A percentile compares a stretch with the other conserved stretches of the same genome.
phyloP scores from a whole-genome alignment of 345 rosid species.

The Fremontodendron californicum region DNA sequence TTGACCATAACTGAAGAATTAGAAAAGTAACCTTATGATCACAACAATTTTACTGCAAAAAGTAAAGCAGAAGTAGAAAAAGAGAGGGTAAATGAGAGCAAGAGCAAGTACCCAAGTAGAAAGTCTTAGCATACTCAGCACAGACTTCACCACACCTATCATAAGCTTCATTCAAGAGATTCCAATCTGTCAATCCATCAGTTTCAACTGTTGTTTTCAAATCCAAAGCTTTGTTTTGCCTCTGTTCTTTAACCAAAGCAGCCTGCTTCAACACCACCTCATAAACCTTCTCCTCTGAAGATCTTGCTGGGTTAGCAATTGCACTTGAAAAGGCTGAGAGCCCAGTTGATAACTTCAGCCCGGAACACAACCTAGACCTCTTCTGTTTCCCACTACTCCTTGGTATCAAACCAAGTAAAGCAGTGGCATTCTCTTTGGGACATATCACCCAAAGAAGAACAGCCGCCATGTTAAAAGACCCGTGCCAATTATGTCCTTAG shows the following conservation, averaged over 20 bases:
- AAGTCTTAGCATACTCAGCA: conserved; percentile 57
- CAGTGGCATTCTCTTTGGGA: conserved; percentile 36
- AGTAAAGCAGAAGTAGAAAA: neutral
- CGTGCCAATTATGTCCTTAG: neutral
- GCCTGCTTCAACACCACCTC: conserved; percentile 53
- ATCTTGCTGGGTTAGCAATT: conserved; percentile 31
- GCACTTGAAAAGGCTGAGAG: conserved; percentile 29
- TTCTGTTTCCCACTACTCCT: neutral
- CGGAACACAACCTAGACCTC: conserved; percentile 14
- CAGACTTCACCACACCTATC: conserved; percentile 55
- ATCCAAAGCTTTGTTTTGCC: conserved; percentile 12
- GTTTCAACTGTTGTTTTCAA: conserved; percentile 12
- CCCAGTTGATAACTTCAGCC: conserved; percentile 1
- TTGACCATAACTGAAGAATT: neutral
- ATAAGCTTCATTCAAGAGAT: conserved; percentile 42
- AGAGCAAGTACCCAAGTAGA: conserved; percentile 40
- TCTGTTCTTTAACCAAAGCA: conserved; percentile 39
- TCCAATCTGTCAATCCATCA: conserved; percentile 21
- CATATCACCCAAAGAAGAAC: conserved; percentile 38
- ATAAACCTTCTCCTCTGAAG: conserved; percentile 47
- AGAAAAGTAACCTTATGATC: neutral
- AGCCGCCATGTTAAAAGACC: conserved; percentile 22
- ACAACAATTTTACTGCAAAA: neutral
- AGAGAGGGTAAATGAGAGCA: neutral
- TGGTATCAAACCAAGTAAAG: conserved; percentile 20